Evolutionary conservation across 2,329 filamentous ascomycete species (phyloP), one percentile per base, ranked within the genome.

Genomic region (Rutstroemia sp.): DNA sequence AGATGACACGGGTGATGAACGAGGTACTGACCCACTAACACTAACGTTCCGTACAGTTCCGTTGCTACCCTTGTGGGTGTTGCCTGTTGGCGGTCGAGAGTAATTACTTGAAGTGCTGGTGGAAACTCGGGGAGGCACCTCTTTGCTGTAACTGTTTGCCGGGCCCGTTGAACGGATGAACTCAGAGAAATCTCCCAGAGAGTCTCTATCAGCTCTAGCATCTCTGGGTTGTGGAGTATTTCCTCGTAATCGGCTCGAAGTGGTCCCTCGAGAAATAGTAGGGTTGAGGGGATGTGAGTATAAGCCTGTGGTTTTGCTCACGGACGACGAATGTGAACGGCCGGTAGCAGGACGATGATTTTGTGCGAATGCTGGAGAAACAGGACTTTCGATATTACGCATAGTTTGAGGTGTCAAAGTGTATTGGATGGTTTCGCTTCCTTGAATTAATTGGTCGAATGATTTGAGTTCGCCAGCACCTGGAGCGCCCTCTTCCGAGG

Each of bases 401-500:
- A 92, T 89, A 63, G 79, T 88, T 67, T 88, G 84, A 0, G 89
- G 88, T 0, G 89, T 94, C 27, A 92, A 76, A 1, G 89, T 92
- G 69, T 87, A 92, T 64, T 89, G 88, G 45, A 92, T 84, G 1
- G 89, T 92, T 67, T 91, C 83, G 64, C 90, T 86, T 69, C 88
- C 91, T 56, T 88, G 83, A 60, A 94, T 92, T 51, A 92, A 76
- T 63, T 91, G 80, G 66, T 94, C 89, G 65, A 94, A 86, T 63
- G 87, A 83, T 48, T 80, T 82, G 9, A 82, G 80, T 49, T 86
- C 81, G 57, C 85, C 81, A 47, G 82, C 80, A 6, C 75, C 72
- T 6, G 68, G 67, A 23, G 71, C 71, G 62, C 75, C 79, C 17
- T 86, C 83, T 60, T 86, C 82, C 0, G 83, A 85, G 4, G 75